Evolutionary conservation across 371 early-diverging fungal genomes (phyloP), one percentile per base, ranked within the genome.

Genomic region (Haplosporangium sp.): DNA sequence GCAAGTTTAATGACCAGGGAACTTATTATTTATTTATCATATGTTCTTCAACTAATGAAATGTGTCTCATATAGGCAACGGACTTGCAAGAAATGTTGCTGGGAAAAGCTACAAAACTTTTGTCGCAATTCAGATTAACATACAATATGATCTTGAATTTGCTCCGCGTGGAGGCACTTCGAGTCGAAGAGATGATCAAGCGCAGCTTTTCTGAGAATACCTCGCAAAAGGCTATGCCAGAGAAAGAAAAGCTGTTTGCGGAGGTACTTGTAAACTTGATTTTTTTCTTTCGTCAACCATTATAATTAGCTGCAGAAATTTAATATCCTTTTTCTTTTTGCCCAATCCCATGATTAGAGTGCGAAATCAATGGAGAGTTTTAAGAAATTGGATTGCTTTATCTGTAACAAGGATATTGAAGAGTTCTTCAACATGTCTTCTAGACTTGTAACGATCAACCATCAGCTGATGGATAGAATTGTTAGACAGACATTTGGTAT

Each of bases 111-210:
- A 95, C 95, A n/a, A 96, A 96, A 69, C 91, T 99, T 1, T 92
- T 94, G 65, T 95, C 96, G 38, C 99, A 99, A 81, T 99, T 99
- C 91, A 92, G 97, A 19, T 85, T 99, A 61, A 98, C 99, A 0
- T 99, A 99, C 86, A 98, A 97, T 71, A 99, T 99, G 99, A 97
- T 99, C 48, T 83, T 99, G 19, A 99, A 99, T 74, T 83, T 99
- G 63, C 89, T 99, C 67, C 93, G 99, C 63, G 97, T 99, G 2
- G 98, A 99, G 74, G 96, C 97, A 3, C 89, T 99, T 42, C 95
- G 96, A 63, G 98, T 99, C 2, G 97, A 98, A 71, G 99, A 99
- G 71, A 95, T 99, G 93, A 97, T 99, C 81, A 96, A 97, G 72
- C 94, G 98, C 63, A 95, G 95, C 84, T 99, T 99, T 89, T 96